Base-by-base conservation (phyloP, 805 yeast species). In the Lipomyces chichibuensis region DNA sequence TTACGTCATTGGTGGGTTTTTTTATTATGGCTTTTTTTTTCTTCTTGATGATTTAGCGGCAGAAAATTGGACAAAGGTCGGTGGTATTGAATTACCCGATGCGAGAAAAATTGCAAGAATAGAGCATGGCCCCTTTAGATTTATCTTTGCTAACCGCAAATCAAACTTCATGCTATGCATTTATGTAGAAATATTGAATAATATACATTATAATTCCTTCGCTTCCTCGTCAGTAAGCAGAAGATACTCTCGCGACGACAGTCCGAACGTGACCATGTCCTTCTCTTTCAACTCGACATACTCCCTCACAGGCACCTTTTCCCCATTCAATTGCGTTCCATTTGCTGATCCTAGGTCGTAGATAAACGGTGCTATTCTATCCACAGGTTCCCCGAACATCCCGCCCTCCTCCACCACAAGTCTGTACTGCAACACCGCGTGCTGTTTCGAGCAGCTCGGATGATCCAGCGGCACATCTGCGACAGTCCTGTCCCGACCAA, bases 361-460 rank as follows among this genome's bases (percentile, higher is more conserved):
- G 8, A 84, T 64, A 66, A 82, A 84, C 5, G 81, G 81, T n/a
- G 46, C 65, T 8, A 63, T 33, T 20, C 60, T 51, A 46, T 59
- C 63, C 23, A 43, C 57, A 5, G 51, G 37, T 32, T 65, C 71
- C 7, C 65, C 67, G 5, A 59, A 43, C 35, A 60, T 27, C 29
- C 62, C 64, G 25, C 32, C 60, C 33, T 67, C 67, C 37, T 61
- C 65, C 11, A 59, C 52, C 17, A 64, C 68, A 6, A 67, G 60
- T 39, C 84, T 74, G 68, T 81, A 83, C 67, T 84, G 86, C 7
- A 84, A 75, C 0, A 77, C 86, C 25, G 85, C 85, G 70, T 84
- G 87, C 70, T 84, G 85, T 73, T 83, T 91, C 74, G 96, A 91
- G 81, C 96, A 91, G 82, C 96, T 91, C 79, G 72, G 74, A 58